phyloP scores from a whole-genome alignment of 306 rosid species.

The Dicorynia guianensis region DNA sequence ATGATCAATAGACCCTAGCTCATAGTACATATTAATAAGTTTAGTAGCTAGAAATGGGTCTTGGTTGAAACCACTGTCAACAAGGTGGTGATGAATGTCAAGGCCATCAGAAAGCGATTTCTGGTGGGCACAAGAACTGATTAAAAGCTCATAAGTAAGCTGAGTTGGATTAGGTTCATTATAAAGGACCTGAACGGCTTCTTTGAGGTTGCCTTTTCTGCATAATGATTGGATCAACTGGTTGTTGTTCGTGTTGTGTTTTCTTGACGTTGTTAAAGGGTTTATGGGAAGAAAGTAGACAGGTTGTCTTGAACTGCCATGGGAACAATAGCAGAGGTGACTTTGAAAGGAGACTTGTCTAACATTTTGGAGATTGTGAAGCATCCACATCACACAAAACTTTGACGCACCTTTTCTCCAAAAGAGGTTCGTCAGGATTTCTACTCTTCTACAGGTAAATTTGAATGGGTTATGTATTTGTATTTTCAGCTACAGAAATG shows the following conservation, averaged over 20 bases:
- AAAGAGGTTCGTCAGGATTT: conserved; percentile 28
- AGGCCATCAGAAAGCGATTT: conserved; percentile 70
- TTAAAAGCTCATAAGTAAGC: conserved; percentile 75
- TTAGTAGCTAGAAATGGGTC: conserved; percentile 91
- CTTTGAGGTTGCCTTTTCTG: conserved; percentile 75
- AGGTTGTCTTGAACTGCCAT: conserved; percentile 41
- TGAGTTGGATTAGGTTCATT: conserved; percentile 74
- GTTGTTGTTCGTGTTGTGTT: conserved; percentile 47
- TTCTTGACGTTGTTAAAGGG: conserved; percentile 42
- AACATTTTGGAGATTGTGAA: conserved; percentile 55
- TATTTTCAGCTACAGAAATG: conserved; percentile 3
- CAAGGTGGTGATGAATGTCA: conserved; percentile 64
- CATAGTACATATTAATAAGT: conserved; percentile 83
- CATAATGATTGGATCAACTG: conserved; percentile 77
- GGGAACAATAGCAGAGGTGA: conserved; percentile 36
- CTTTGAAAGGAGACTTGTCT: conserved; percentile 43
- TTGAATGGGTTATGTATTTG: not conserved
- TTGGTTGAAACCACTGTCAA: conserved; percentile 61
- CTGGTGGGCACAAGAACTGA: conserved; percentile 67
- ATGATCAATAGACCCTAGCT: conserved; percentile 66
- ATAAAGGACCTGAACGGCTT: conserved; percentile 69
- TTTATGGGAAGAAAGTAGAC: conserved; percentile 55
- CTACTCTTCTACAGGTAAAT: not conserved
- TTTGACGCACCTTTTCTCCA: conserved; percentile 18
- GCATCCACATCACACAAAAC: conserved; percentile 67